Conservation (phyloP, 208 protist species). For the Trypanosoma avium region DNA sequence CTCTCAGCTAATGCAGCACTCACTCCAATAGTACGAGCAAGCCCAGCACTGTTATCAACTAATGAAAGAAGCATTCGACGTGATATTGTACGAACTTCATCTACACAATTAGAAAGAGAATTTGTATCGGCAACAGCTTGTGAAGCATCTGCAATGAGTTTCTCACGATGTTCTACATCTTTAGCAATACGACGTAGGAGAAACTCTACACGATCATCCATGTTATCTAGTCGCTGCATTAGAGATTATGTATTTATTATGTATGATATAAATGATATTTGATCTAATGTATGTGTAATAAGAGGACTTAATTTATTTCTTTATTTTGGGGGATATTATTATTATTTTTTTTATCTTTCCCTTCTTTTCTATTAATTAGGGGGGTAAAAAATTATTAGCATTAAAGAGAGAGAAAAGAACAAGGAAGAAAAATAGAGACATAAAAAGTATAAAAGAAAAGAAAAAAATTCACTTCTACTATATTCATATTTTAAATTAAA, state of each 20-base stretch:
- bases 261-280: no score
- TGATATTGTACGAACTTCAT: constrained; percentile 44
- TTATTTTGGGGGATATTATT: no score
- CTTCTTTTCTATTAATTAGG: no score
- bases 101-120: constrained; percentile 28
- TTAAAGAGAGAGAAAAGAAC: no score
- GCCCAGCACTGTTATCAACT: constrained; percentile 38
- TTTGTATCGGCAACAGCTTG: constrained; percentile 30
- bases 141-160: constrained; percentile 37
- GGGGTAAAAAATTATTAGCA: no score
- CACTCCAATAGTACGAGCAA: constrained; percentile 45
- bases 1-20: constrained; percentile 56
- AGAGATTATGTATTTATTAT: no score
- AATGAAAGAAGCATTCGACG: constrained; percentile 46
- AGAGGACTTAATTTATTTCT: no score
- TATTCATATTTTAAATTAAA: no score
- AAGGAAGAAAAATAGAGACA: no score
- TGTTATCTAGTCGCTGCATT: constrained; percentile 37
- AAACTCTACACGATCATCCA: constrained; percentile 58
- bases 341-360: background rate
- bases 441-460: no score
- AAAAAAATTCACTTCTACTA: no score
- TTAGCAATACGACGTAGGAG: constrained; percentile 54
- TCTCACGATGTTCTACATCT: constrained; percentile 45
- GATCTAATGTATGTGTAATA: no score